A percentile compares a stretch with the other conserved stretches of the same genome.
Conservation (phyloP, 805 yeast genomes). For the Candida insectalens region DNA sequence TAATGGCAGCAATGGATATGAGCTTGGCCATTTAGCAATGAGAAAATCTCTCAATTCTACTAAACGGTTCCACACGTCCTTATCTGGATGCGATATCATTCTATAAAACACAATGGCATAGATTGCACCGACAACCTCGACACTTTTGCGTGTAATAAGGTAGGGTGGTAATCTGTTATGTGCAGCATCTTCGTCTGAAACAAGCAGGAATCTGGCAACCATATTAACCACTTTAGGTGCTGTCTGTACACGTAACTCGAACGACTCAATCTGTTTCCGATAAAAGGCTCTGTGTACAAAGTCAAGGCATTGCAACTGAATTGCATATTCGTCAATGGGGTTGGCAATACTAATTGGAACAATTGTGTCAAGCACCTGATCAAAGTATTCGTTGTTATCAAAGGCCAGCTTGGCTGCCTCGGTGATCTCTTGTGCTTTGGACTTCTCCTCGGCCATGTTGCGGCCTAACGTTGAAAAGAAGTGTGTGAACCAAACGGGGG, state of each 20-base stretch:
- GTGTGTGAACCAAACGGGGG: too few relatives aligned
- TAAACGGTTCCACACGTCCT: slow-evolving; percentile 45
- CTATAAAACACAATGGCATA: slow-evolving; percentile 35
- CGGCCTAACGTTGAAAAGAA: neutral
- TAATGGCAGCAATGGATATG: slow-evolving; percentile 41
- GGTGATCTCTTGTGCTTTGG: slow-evolving; percentile 6
- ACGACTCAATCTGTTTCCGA: slow-evolving; percentile 11
- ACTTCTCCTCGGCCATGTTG: neutral
- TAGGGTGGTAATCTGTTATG: slow-evolving; percentile 11
- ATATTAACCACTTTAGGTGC: slow-evolving; percentile 14
- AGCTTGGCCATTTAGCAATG: slow-evolving; percentile 49
- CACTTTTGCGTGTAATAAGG: slow-evolving; percentile 13
- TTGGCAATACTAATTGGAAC: slow-evolving; percentile 8
- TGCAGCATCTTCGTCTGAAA: slow-evolving; percentile 6
- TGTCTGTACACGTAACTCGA: slow-evolving; percentile 11
- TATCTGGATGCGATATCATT: slow-evolving; percentile 38
- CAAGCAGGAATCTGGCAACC: slow-evolving; percentile 14
- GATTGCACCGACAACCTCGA: slow-evolving; percentile 29
- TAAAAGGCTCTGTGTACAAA: slow-evolving; percentile 19
- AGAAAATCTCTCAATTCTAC: slow-evolving; percentile 46
- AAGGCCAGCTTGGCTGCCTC: slow-evolving; percentile 12
- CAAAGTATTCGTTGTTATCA: slow-evolving; percentile 8
- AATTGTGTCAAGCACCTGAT: slow-evolving; percentile 10
- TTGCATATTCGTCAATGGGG: slow-evolving; percentile 6
- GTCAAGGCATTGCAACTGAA: slow-evolving; percentile 16